Evolutionary conservation across 2,329 filamentous ascomycete genomes (phyloP).

Genomic region (Aspergillus arachidicola): DNA sequence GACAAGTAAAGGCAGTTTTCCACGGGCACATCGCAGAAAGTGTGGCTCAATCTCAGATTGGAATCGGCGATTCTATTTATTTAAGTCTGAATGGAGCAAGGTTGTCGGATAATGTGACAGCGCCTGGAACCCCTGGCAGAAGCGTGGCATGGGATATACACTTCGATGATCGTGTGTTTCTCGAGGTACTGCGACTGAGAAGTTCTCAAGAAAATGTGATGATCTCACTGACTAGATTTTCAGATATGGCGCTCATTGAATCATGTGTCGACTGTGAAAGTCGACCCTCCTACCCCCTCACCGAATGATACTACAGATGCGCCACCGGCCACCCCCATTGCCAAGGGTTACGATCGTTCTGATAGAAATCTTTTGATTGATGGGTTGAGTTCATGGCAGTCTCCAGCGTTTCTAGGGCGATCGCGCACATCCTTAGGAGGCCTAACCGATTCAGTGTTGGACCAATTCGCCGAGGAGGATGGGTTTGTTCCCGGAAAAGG

Average conservation of each 20-base stretch:
- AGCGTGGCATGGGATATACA: slow-evolving; percentile 61
- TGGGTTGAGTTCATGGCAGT: slow-evolving; percentile 64
- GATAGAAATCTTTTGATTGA: slow-evolving; percentile 18
- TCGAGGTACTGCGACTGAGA: slow-evolving; percentile 33
- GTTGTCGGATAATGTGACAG: slow-evolving; percentile 61
- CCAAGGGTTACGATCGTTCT: slow-evolving; percentile 22
- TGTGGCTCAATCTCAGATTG: slow-evolving; percentile 67
- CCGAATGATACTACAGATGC: slow-evolving; percentile 24
- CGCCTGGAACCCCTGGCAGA: slow-evolving; percentile 57
- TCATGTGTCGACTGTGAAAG: slow-evolving; percentile 45
- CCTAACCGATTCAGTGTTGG: slow-evolving; percentile 64
- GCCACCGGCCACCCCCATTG: slow-evolving; percentile 28
- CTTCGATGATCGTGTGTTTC: slow-evolving; percentile 41
- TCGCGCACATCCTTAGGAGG: slow-evolving; percentile 70
- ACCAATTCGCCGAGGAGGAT: slow-evolving; percentile 70
- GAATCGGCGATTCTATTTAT: slow-evolving; percentile 75
- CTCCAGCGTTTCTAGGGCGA: slow-evolving; percentile 78
- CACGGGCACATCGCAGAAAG: slow-evolving; percentile 69
- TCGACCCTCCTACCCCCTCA: slow-evolving; percentile 51
- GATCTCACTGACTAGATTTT: background rate
- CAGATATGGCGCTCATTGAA: slow-evolving; percentile 32
- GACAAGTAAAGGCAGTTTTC: slow-evolving; percentile 80
- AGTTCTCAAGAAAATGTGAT: background rate
- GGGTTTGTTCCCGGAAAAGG: slow-evolving; percentile 61
- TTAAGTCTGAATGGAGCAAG: slow-evolving; percentile 69